Conservation (phyloP, 495 filamentous ascomycete species). For the Podospora pseudocomata region DNA sequence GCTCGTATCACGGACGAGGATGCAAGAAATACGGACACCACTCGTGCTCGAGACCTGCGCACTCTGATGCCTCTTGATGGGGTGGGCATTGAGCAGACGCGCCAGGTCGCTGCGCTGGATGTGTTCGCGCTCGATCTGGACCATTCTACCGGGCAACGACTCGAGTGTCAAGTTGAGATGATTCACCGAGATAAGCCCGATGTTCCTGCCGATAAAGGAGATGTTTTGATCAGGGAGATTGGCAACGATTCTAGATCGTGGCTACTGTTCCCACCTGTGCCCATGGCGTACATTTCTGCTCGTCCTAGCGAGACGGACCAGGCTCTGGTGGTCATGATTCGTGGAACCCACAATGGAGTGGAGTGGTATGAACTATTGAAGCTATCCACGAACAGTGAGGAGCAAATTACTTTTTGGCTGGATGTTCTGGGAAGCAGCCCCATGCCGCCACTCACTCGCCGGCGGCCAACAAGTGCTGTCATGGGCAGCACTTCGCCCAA, state of each 20-base stretch:
- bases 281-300: slow-evolving; percentile 66
- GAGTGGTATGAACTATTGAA: slow-evolving; percentile 82
- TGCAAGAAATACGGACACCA: slow-evolving; percentile 76
- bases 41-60: slow-evolving; percentile 69
- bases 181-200: slow-evolving; percentile 72
- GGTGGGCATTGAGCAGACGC: slow-evolving; percentile 65
- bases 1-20: slow-evolving; percentile 88
- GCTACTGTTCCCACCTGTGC: slow-evolving; percentile 85
- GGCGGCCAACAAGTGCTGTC: slow-evolving; percentile 37
- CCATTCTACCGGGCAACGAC: slow-evolving; percentile 84
- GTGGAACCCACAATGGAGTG: slow-evolving; percentile 55
- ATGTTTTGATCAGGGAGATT: slow-evolving; percentile 87
- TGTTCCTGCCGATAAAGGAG: slow-evolving; percentile 56
- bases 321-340: slow-evolving; percentile 81
- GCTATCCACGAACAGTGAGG: slow-evolving; percentile 65
- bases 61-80: slow-evolving; percentile 66
- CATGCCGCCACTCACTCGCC: slow-evolving; percentile 58
- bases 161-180: slow-evolving; percentile 87
- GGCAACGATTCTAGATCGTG: slow-evolving; percentile 67
- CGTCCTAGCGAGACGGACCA: slow-evolving; percentile 65
- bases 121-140: slow-evolving; percentile 79
- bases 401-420: slow-evolving; percentile 80
- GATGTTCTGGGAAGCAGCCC: slow-evolving; percentile 74
- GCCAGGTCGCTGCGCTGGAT: slow-evolving; percentile 82
- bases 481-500: slow-evolving; percentile 40